These are phyloP conservation scores for Skeletonema menzelii DNA, from an alignment of 108 stramenopile species.

Conservation along the genomic window DNA sequence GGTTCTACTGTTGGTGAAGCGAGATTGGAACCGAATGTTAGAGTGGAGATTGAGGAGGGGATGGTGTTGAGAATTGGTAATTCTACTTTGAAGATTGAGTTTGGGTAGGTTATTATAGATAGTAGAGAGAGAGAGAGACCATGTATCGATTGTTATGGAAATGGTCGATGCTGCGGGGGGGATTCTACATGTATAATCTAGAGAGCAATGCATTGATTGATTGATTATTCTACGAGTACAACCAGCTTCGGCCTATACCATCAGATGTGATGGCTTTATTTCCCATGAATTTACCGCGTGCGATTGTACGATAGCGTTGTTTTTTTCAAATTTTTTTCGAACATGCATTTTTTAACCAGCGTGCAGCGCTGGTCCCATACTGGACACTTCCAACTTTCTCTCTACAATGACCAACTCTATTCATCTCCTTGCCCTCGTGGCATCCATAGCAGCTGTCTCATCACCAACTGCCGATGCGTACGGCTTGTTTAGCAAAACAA, in stretches of 20 bases:
- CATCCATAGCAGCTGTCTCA: neutral
- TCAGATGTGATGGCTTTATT: too few species aligned
- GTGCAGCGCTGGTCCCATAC: too few species aligned
- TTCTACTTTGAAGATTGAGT: constrained; percentile 32
- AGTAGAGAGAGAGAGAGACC: too few species aligned
- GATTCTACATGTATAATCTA: too few species aligned
- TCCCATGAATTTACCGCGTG: too few species aligned
- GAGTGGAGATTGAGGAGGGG: constrained; percentile 41
- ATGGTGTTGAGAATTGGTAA: constrained; percentile 61
- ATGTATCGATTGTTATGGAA: neutral
- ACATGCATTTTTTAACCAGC: too few species aligned
- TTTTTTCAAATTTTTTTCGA: too few species aligned
- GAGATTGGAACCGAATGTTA: constrained; percentile 44
- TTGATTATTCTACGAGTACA: too few species aligned
- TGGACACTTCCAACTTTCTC: neutral
- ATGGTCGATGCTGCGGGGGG: neutral
- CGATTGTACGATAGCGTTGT: too few species aligned
- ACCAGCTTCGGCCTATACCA: too few species aligned
- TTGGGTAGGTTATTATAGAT: constrained; percentile 17
- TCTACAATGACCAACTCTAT: neutral
- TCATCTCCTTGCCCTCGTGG: neutral
- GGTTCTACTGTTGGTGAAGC: constrained; percentile 51
- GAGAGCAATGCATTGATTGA: too few species aligned
- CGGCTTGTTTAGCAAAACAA: neutral
- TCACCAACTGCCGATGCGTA: neutral